phyloP scores from a whole-genome alignment of 148 eudicot species.

The Camellia granthamiana region DNA sequence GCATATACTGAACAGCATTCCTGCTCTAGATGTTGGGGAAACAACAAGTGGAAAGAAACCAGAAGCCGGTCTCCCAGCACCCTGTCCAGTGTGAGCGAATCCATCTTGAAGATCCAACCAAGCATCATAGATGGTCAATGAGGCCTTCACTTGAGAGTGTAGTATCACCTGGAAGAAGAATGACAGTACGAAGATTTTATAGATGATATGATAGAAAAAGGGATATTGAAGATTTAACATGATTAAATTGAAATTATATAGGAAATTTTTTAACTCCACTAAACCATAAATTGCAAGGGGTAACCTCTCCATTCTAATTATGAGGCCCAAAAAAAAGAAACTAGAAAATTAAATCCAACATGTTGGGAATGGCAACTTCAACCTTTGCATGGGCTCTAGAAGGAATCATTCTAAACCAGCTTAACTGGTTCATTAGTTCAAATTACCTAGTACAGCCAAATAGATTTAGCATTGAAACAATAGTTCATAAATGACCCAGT shows the following conservation, averaged over 20 bases:
- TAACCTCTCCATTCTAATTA: neutral
- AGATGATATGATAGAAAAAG: neutral
- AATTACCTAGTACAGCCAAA: neutral
- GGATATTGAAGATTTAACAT: neutral
- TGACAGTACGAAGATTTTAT: neutral
- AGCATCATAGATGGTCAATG: conserved; percentile 80
- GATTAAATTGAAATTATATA: neutral
- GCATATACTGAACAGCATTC: conserved; percentile 75
- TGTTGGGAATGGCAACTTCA: neutral
- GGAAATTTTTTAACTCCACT: neutral
- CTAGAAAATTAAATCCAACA: neutral
- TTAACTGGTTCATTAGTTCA: neutral
- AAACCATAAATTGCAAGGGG: neutral
- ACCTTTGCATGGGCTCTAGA: neutral
- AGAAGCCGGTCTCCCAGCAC: conserved; percentile 73
- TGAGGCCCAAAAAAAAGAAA: neutral
- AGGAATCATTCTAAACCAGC: neutral
- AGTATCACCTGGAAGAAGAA: conserved; percentile 59
- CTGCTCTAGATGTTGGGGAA: conserved; percentile 81
- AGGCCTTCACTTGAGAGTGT: conserved; percentile 91
- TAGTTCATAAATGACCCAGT: neutral
- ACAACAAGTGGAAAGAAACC: conserved; percentile 78
- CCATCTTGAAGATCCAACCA: conserved; percentile 99
- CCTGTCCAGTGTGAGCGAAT: conserved; percentile 71
- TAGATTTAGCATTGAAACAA: neutral